A percentile compares a stretch with the other conserved stretches of the same genome.
These are phyloP conservation scores for Diaporthe helianthi DNA, from an alignment of 2,329 filamentous ascomycete species.

Conservation along the genomic window DNA sequence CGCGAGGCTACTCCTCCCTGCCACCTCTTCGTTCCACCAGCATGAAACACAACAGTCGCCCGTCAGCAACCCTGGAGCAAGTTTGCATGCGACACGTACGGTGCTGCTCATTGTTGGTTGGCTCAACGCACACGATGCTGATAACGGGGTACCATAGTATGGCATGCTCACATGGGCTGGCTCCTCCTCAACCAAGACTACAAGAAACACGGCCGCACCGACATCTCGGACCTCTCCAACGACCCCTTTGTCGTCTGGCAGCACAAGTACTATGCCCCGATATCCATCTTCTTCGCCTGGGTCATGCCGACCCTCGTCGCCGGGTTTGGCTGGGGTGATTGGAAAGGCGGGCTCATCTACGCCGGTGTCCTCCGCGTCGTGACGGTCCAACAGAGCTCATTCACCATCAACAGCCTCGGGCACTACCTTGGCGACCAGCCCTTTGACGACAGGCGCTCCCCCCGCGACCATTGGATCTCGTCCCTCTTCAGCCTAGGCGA, in stretches of 20 bases:
- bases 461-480: constrained; percentile 86
- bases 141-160: constrained; percentile 45
- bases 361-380: constrained; percentile 85
- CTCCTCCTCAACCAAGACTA: constrained; percentile 95
- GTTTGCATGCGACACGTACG: background rate
- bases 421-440: constrained; percentile 93
- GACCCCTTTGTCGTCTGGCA: constrained; percentile 87
- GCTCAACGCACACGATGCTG: background rate
- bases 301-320: constrained; percentile 77
- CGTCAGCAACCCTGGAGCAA: background rate
- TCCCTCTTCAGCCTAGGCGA: constrained; percentile 83
- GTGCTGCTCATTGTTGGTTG: background rate
- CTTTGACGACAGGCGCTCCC: constrained; percentile 91
- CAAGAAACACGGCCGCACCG: constrained; percentile 85
- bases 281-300: constrained; percentile 78
- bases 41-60: background rate
- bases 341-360: constrained; percentile 82
- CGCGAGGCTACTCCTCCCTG: background rate
- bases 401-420: constrained; percentile 90
- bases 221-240: constrained; percentile 88
- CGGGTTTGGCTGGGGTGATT: constrained; percentile 82
- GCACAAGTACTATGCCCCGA: constrained; percentile 85
- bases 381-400: constrained; percentile 90
- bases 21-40: background rate
- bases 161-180: constrained; percentile 88